Evolutionary conservation across 73 alveolate genomes (phyloP).

Genomic region (Paramecium sexaurelia): DNA sequence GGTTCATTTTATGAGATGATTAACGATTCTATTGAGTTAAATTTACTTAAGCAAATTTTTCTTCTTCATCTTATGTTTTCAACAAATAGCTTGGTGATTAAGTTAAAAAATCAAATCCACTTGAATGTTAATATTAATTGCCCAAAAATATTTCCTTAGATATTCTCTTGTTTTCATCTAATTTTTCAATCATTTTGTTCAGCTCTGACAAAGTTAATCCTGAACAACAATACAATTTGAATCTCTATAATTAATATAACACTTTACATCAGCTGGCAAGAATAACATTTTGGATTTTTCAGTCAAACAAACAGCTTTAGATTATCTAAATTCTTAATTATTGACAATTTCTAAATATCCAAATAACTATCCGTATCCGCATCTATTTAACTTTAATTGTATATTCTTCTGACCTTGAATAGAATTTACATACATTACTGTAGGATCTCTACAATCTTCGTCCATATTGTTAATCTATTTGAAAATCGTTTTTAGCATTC

Average conservation of each 20-base stretch:
- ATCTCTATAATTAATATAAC: not conserved
- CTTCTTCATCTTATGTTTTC: not conserved
- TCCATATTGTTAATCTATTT: not conserved
- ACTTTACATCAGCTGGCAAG: constrained; percentile 45
- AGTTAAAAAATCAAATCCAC: not conserved
- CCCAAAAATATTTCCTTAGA: constrained; percentile 4
- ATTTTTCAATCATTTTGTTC: constrained; percentile 1
- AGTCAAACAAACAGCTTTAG: constrained; percentile 43
- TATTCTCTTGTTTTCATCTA: not conserved
- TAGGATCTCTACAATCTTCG: not conserved
- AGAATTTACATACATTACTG: not conserved
- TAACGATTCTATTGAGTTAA: not conserved
- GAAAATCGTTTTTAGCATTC: not conserved
- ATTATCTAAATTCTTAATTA: not conserved
- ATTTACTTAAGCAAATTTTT: not conserved
- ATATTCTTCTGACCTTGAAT: constrained; percentile 12
- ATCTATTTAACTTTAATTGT: not conserved
- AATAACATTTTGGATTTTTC: constrained; percentile 48
- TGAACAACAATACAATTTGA: constrained; percentile 18
- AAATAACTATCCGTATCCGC: constrained; percentile 38
- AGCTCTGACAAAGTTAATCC: not conserved
- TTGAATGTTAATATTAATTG: not conserved
- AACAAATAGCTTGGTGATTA: not conserved
- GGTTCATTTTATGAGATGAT: not conserved
- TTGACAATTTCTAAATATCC: not conserved